A percentile compares a stretch with the other conserved stretches of the same genome.
phyloP scores from a whole-genome alignment of 2,329 filamentous ascomycete species.

The Fusarium illudens region DNA sequence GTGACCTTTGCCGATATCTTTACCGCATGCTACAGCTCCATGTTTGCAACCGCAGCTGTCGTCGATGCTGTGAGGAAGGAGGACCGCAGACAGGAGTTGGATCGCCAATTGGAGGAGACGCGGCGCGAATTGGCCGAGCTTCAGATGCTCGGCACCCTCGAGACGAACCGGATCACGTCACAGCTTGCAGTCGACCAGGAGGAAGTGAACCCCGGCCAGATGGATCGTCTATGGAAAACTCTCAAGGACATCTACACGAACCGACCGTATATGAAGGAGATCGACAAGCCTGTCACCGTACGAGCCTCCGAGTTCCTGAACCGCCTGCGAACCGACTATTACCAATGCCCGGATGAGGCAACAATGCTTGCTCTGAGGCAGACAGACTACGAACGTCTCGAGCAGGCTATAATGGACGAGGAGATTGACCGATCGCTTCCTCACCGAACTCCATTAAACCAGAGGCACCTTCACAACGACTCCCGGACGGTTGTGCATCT shows the following conservation, averaged over 20 bases:
- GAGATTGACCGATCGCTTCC: conserved; percentile 34
- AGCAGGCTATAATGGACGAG: conserved; percentile 43
- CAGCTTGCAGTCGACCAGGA: conserved; percentile 9
- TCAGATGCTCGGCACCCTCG: conserved; percentile 45
- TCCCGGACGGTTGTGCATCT: conserved; percentile 40
- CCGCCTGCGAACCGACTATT: conserved; percentile 42
- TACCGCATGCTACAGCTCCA: conserved; percentile 73
- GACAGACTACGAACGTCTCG: conserved; percentile 45
- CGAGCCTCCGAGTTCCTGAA: conserved; percentile 41
- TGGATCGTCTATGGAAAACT: conserved; percentile 44
- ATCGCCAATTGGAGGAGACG: conserved; percentile 65
- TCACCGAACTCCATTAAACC: conserved; percentile 37
- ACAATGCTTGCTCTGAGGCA: conserved; percentile 32
- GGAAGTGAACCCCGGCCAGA: conserved; percentile 41
- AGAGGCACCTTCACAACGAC: conserved; percentile 42
- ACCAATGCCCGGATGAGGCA: conserved; percentile 37
- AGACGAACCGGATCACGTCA: conserved; percentile 26
- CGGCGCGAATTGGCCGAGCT: conserved; percentile 56
- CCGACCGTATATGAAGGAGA: conserved; percentile 50
- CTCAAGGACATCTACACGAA: conserved; percentile 44
- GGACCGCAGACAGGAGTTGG: conserved; percentile 66
- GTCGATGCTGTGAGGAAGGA: conserved; percentile 69
- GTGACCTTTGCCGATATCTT: conserved; percentile 63
- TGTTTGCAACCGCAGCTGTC: conserved; percentile 71
- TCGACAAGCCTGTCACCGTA: conserved; percentile 43